Evolutionary conservation across 164 flowering plant species (phyloP).

Genomic region (Taxillus chinensis): DNA sequence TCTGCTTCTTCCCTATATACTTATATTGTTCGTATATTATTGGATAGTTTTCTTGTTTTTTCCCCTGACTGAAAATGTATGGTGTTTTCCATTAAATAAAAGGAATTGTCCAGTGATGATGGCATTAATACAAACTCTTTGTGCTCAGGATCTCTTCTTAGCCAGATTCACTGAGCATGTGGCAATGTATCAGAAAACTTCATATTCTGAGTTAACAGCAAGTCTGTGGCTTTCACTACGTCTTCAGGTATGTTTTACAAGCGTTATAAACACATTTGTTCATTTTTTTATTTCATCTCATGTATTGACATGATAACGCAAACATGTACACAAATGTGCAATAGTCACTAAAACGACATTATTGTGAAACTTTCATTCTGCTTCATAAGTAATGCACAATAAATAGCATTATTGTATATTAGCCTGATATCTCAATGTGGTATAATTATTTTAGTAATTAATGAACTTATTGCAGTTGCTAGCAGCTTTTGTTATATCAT

Average conservation of each 20-base stretch:
- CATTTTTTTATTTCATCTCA: no score
- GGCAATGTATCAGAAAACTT: slow-evolving; percentile 56
- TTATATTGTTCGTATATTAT: no score
- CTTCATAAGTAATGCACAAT: no score
- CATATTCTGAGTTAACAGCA: slow-evolving; percentile 67
- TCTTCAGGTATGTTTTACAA: slow-evolving; percentile 53
- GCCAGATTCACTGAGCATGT: slow-evolving; percentile 48
- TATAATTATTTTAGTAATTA: slow-evolving; percentile 8
- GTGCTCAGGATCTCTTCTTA: slow-evolving; percentile 56
- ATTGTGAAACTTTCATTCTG: neutral
- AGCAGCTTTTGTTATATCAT: slow-evolving; percentile 72
- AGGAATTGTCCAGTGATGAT: no score
- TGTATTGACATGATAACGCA: no score
- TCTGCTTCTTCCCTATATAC: no score
- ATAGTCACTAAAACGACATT: neutral
- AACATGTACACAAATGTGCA: no score
- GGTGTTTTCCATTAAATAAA: no score
- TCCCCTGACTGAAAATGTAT: no score
- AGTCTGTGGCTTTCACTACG: slow-evolving; percentile 97
- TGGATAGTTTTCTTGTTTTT: no score
- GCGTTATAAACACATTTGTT: neutral
- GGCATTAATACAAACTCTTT: neutral
- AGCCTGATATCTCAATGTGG: neutral
- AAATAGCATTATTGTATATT: no score
- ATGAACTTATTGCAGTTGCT: slow-evolving; percentile 45